A percentile compares a stretch with the other conserved stretches of the same genome.
Evolutionary conservation across 768 basidiomycete species (phyloP).

Genomic region (Tricholoma bakamatsutake): DNA sequence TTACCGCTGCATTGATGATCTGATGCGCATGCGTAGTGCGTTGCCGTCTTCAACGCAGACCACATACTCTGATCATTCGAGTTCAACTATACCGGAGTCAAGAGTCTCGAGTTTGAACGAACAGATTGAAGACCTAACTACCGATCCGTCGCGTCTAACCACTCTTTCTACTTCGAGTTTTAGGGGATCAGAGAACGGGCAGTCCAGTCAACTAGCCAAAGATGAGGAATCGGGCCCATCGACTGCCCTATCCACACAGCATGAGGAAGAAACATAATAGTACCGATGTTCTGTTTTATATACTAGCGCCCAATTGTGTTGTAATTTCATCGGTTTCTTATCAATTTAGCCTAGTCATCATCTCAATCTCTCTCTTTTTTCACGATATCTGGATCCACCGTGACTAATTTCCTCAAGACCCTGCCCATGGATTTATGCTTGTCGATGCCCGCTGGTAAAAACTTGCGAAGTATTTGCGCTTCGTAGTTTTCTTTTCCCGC

Average conservation of each 20-base stretch:
- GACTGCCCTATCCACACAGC: neutral
- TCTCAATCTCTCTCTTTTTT: constrained; percentile 41
- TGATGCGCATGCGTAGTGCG: constrained; percentile 70
- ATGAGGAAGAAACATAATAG: neutral
- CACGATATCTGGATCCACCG: constrained; percentile 52
- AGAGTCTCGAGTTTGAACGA: neutral
- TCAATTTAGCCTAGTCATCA: constrained; percentile 22
- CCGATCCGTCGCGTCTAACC: neutral
- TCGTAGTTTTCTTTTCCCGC: constrained; percentile 58
- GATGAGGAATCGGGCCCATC: neutral
- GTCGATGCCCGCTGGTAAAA: constrained; percentile 26
- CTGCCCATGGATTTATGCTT: constrained; percentile 36
- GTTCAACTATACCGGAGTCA: constrained; percentile 7
- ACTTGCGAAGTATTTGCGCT: constrained; percentile 45
- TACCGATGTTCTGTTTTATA: neutral
- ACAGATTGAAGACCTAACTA: neutral
- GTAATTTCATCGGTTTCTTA: neutral
- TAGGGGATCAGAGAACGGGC: constrained; percentile 1
- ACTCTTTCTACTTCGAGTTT: constrained; percentile 3
- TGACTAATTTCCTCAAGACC: constrained; percentile 56
- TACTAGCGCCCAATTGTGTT: neutral
- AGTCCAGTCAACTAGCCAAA: neutral
- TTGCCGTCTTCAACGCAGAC: constrained; percentile 38
- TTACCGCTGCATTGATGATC: constrained; percentile 72
- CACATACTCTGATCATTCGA: constrained; percentile 7